Base-by-base conservation (phyloP, 352 stramenopile species). In the Globisporangium paroecandrum region DNA sequence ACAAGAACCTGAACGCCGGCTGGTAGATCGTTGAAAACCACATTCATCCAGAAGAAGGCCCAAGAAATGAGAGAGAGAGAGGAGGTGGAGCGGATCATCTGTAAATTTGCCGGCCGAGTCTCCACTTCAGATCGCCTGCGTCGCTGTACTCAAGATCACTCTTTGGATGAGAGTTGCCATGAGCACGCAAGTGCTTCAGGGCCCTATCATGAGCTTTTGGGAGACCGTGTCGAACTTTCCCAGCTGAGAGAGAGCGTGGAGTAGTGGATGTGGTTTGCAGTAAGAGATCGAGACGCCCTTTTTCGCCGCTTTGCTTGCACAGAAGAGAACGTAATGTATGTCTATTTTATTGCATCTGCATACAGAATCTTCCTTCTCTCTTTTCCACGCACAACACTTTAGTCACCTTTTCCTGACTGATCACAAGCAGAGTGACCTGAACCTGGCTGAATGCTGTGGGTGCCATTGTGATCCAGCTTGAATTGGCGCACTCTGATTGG, bases 1-100 rank as follows among this genome's bases (percentile, higher is more conserved):
- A 80, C 20, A 75, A 89, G 65, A 83, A 93, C 69, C 69, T 81
- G 57, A 78, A 93, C 66, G 61, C 74, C 6, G 87, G 87, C 53
- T 95, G 87, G 87, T 95, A 68, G 56, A 32, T 51, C 56, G 32
- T 47, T 13, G 32, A 13, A 15, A 15, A 25, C 10, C 1, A 2
- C 32, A 46, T 46, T 22, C 32, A 49, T 46, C 29, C 29, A 49
- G 20, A 27, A 25, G 49, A 56, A 27, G n/a, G 7, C 22, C 8
- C n/a, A 56, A 15, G 49, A 56, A 10, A 29, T 0, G 22, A 29
- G 25, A 36, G 27, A 59, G 54, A 36, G 24, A 59, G 15, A 38
- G 18, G 29, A 27, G 29, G 18, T 18, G 34, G 27, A 43, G 54
- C 18, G 27, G 15, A 18, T 41, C 27, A 15, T 25, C 25, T 51